A percentile compares a stretch with the other conserved stretches of the same genome.
Conservation (phyloP, 371 early-diverging fungal genomes). For the Mucor ambiguus region DNA sequence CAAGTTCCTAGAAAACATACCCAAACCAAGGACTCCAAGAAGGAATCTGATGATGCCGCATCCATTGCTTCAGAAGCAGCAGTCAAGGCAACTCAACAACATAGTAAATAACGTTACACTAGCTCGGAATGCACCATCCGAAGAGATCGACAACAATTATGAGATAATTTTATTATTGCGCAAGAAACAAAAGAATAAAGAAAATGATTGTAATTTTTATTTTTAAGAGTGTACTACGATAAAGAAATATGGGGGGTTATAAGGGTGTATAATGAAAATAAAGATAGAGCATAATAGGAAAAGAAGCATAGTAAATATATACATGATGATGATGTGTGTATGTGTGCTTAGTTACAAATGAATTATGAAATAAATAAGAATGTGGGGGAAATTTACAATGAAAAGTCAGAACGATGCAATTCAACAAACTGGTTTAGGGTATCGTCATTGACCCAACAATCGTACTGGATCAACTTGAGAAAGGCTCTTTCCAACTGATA, state of each 20-base stretch:
- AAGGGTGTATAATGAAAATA: not conserved
- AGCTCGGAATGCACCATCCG: not conserved
- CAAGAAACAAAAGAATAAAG: not conserved
- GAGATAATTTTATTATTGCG: not conserved
- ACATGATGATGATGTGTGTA: not conserved
- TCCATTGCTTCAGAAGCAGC: slow-evolving; percentile 19
- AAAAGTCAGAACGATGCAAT: slow-evolving; percentile 38
- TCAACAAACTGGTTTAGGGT: slow-evolving; percentile 36
- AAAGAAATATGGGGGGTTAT: not conserved
- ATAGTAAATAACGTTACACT: not conserved
- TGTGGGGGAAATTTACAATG: slow-evolving; percentile 24
- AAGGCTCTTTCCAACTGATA: slow-evolving; percentile 45
- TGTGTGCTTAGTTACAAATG: slow-evolving; percentile 1
- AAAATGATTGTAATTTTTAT: not conserved
- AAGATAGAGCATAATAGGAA: not conserved
- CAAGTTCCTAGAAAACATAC: not conserved
- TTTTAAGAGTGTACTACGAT: not conserved
- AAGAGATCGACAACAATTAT: not conserved
- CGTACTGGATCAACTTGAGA: slow-evolving; percentile 46
- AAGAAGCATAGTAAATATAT: not conserved
- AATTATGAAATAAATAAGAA: not conserved
- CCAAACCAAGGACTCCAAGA: not conserved
- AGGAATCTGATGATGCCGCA: slow-evolving; percentile 18
- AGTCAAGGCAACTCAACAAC: slow-evolving; percentile 2
- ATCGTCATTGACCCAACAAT: slow-evolving; percentile 47